These are phyloP conservation scores for Coccomyxa subellipsoidea DNA, from an alignment of 163 green algal species.

Conservation along the genomic window DNA sequence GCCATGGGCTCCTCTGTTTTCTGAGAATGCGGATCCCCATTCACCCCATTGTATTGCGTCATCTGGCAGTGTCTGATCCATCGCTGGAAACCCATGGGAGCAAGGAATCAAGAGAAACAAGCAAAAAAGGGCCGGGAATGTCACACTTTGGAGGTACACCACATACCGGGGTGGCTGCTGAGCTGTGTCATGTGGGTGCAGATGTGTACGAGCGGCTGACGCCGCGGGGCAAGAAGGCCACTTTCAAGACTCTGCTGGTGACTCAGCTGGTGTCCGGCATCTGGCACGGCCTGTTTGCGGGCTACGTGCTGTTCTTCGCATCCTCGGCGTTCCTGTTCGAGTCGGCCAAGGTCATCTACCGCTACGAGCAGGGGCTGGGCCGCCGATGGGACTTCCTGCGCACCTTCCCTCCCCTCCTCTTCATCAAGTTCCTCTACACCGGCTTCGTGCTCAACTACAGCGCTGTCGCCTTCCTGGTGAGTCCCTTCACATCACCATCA, in stretches of 20 bases:
- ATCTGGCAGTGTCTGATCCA: no score
- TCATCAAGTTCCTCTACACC: constrained; percentile 41
- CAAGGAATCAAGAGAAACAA: no score
- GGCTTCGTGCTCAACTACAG: constrained; percentile 49
- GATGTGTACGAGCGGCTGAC: constrained; percentile 81
- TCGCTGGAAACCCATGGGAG: no score
- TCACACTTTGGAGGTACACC: no score
- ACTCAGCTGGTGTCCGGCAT: constrained; percentile 72
- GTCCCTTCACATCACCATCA: background rate
- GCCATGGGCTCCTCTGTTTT: no score
- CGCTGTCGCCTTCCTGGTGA: constrained; percentile 46
- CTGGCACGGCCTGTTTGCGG: constrained; percentile 80
- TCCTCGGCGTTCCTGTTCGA: constrained; percentile 53
- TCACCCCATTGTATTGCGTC: no score
- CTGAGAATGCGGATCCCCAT: no score
- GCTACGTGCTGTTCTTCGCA: constrained; percentile 68
- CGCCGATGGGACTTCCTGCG: background rate
- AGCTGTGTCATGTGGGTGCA: constrained; percentile 16
- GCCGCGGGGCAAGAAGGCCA: constrained; percentile 37
- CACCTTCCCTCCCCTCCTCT: constrained; percentile 25
- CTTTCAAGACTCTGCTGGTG: constrained; percentile 54
- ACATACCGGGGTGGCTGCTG: no score
- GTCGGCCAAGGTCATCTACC: constrained; percentile 30
- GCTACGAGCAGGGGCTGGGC: constrained; percentile 20
- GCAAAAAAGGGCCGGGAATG: no score